Evolutionary conservation across 805 yeast genomes (phyloP), one percentile per base, ranked within the genome.

Genomic region (Yueomyces sp.): DNA sequence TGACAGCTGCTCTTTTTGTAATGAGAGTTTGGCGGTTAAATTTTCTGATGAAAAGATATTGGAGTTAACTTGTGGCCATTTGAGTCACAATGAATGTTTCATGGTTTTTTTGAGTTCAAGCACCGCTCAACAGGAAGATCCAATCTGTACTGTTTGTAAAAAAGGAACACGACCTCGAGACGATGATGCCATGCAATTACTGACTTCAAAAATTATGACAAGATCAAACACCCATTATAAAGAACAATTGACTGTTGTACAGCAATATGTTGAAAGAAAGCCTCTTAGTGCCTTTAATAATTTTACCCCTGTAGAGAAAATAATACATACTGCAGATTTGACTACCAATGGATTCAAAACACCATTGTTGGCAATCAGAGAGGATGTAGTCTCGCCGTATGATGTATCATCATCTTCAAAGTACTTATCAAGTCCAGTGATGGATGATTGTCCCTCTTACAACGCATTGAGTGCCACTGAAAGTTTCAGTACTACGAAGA

Each of bases 21-120:
- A 63, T 11, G 77, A 73, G 45, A 56, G 64, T 3, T 51, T 73
- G 36, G 54, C 60, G 2, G 59, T 57, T 39, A 56, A 62, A 11
- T 61, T 72, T 36, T 51, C 53, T 6, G 74, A 72, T 9, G 78
- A 74, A 55, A 64, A 60, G 33, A 47, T 67, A 1, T 44, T 73
- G 3, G 68, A 65, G 33, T 47, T 72, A 39, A 49, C 63, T 1
- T 72, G 77, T 53, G 56, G 63, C 5, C 77, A 73, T 50, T 59
- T 60, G 37, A 56, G 68, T 30, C 79, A 74, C 51, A 60, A 61
- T 43, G 62, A 67, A 43, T 74, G 79, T 47, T 67, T 62, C 32
- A 46, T 60, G 3, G 56, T 66, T 5, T 42, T 64, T 37, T 47
- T 63, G 27, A 49, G 52, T 47, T 42, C 53, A 40, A 29, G 48